A percentile compares a stretch with the other conserved stretches of the same genome.
Evolutionary conservation across 192 early-diverging fungal genomes (phyloP).

Genomic region (Phycomyces nitens): DNA sequence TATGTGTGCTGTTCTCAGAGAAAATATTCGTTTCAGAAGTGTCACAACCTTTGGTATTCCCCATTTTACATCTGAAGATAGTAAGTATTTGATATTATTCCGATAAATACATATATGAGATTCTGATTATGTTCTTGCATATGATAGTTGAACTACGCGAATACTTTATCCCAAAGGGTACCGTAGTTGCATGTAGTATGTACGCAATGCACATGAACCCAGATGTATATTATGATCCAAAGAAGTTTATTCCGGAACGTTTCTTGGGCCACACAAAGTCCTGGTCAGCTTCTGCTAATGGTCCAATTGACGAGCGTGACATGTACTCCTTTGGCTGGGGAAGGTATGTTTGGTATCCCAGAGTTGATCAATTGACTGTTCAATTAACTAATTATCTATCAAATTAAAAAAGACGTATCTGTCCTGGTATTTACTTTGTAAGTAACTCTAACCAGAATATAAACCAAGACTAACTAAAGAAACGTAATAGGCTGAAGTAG

Average conservation of each 20-base stretch:
- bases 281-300: constrained; percentile 5
- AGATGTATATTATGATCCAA: neutral
- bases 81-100: constrained; percentile 1
- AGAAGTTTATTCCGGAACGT: constrained; percentile 3
- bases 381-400: too few relatives aligned
- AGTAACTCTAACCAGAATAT: neutral
- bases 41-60: neutral
- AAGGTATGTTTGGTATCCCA: too few relatives aligned
- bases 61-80: neutral
- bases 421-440: constrained; percentile 9
- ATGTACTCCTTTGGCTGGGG: constrained; percentile 4
- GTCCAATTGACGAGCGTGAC: constrained; percentile 3
- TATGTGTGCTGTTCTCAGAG: neutral
- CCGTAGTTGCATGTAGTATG: neutral
- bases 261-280: constrained; percentile 5
- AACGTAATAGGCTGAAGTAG: too few relatives aligned
- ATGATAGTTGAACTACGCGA: neutral
- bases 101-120: neutral
- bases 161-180: constrained; percentile 8
- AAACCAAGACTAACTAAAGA: too few relatives aligned
- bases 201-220: neutral
- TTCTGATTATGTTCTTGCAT: too few relatives aligned
- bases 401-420: neutral
- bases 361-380: too few relatives aligned
- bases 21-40: neutral